Base-by-base conservation (phyloP, 1,284 basidiomycete species). In the Tremellales sp. region DNA sequence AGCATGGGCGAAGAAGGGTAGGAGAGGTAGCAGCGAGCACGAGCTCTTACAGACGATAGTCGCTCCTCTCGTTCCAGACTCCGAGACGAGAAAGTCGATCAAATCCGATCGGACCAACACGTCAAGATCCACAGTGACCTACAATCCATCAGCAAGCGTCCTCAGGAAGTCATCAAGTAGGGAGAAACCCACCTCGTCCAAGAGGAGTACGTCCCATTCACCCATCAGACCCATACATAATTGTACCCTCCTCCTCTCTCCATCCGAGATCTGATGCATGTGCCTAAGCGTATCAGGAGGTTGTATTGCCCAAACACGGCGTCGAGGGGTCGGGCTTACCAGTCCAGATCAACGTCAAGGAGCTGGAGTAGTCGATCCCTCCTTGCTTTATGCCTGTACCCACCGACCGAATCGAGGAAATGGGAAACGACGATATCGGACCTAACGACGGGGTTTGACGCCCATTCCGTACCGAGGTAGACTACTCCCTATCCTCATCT, bases 61-160 rank as follows among this genome's bases (percentile, higher is more conserved):
- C 3, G 93, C 89, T 0, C 84, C 82, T 21, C 96, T 81, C 12
- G 76, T 72, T 57, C 86, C 81, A 55, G 89, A 89, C 66, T 99
- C 96, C 19, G 81, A 75, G 57, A 85, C 85, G 39, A 99, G 79
- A 74, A 97, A 98, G 17, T 78, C 81, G 58, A 99, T 81, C 21
- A 99, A 78, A 56, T 96, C 89, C 45, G 89, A 84, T 41, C 96
- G 84, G 39, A 99, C 96, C 35, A 97, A 82, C 5, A 97, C 93
- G 63, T 99, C 96, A n/a, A 99, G 78, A 70, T 99, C 96, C 27
- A 98, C 96, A 0, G 94, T 98, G 46, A 97, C 89, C 87, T 77
- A 45, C n/a, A 36, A 31, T 15, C 10, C 2, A 33, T 24, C 36
- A 39, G 36, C 36, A 39, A 8, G 11, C 13, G 10, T 39, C 10